Conservation (phyloP, 2,329 filamentous ascomycete species). For the Cryphonectria radicalis region DNA sequence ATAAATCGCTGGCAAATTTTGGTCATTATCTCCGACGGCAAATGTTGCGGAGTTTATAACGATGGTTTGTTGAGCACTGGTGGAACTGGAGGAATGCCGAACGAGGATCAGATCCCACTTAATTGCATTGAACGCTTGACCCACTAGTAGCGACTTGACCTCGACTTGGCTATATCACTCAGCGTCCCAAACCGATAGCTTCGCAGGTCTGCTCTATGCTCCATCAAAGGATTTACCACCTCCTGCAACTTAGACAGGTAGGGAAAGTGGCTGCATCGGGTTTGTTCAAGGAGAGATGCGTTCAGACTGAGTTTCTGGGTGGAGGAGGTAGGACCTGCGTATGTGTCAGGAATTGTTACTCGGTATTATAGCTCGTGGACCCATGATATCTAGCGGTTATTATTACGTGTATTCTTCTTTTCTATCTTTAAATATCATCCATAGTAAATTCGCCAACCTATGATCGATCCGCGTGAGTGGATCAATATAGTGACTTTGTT, state of each 20-base stretch:
- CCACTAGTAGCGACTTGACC: conserved; percentile 21
- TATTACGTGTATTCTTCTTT: no score
- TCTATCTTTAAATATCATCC: no score
- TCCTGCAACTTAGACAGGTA: neutral
- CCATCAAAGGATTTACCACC: conserved; percentile 5
- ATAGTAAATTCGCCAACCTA: no score
- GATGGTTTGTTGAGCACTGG: conserved; percentile 30
- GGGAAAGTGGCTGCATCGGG: conserved; percentile 12
- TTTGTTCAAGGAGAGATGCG: conserved; percentile 22
- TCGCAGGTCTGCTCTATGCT: conserved; percentile 5
- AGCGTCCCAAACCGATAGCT: conserved; percentile 4
- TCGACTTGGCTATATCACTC: conserved; percentile 18
- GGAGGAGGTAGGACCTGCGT: conserved; percentile 13
- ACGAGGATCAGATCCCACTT: conserved; percentile 31
- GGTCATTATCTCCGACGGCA: conserved; percentile 28
- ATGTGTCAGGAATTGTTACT: neutral
- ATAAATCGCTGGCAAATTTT: conserved; percentile 24
- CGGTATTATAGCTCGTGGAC: neutral
- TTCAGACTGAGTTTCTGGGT: conserved; percentile 24
- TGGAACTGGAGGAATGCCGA: conserved; percentile 31
- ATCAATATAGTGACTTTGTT: no score
- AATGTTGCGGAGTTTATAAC: conserved; percentile 31
- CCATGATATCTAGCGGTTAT: no score
- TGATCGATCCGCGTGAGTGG: no score
- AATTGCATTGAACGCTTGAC: conserved; percentile 25